A percentile compares a stretch with the other conserved stretches of the same genome.
These are phyloP conservation scores for Dioscorea zingiberensis DNA, from an alignment of 106 monocot genomes.

Conservation along the genomic window DNA sequence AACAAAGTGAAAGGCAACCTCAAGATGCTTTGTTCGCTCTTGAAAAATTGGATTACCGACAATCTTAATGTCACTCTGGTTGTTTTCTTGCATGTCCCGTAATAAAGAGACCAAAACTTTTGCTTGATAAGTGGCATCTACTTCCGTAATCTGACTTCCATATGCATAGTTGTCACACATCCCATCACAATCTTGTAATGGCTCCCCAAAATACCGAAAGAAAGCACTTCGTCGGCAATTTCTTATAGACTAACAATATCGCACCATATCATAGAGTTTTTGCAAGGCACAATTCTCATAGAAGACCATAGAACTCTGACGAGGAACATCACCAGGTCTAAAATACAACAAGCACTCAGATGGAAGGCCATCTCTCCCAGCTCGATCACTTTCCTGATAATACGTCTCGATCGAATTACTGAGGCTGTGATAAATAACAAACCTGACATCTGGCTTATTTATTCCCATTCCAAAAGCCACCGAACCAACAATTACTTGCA, in stretches of 20 bases:
- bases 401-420: conserved; percentile 99
- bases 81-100: no score
- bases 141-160: conserved; percentile 55
- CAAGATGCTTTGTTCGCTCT: no score
- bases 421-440: conserved; percentile 93
- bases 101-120: no score
- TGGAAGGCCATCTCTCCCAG: conserved; percentile 97
- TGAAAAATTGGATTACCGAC: no score
- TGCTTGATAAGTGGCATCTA: conserved; percentile 87
- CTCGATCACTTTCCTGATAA: conserved; percentile 99
- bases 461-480: conserved; percentile 99
- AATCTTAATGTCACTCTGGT: no score
- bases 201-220: conserved; percentile 95
- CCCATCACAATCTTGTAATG: conserved; percentile 75
- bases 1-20: no score
- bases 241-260: conserved; percentile 91
- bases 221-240: conserved; percentile 74
- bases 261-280: conserved; percentile 94
- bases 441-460: conserved; percentile 94
- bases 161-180: conserved; percentile 96
- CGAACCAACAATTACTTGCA: conserved; percentile 97
- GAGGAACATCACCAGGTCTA: conserved; percentile 84
- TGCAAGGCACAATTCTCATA: conserved; percentile 93
- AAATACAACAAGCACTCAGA: conserved; percentile 88
- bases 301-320: conserved; percentile 99